Percentiles rank a stretch among this genome's conserved stretches.
Conservation (phyloP, 1,284 basidiomycete species). For the Ceratobasidium papillatum region DNA sequence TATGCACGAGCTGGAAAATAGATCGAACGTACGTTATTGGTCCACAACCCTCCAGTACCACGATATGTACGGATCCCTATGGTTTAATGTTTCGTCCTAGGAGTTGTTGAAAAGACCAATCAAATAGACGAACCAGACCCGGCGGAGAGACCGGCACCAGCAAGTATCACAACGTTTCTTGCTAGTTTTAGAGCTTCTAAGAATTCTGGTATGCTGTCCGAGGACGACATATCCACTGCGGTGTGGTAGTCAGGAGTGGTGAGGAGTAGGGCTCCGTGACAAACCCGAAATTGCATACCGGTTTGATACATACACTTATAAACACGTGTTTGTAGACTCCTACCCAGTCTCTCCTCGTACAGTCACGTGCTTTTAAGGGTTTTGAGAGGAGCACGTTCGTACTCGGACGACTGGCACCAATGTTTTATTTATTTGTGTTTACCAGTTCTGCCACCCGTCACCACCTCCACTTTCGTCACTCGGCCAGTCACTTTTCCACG, state of each 20-base stretch:
- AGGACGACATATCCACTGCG: constrained; percentile 2
- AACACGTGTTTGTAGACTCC: too few relatives aligned
- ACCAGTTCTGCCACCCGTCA: constrained; percentile 1
- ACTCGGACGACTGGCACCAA: constrained; percentile 19
- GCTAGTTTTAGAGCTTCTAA: neutral
- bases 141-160: constrained; percentile 68
- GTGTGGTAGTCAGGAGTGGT: too few relatives aligned
- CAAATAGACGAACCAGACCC: constrained; percentile 58
- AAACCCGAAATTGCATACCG: too few relatives aligned
- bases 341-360: too few relatives aligned
- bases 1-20: neutral
- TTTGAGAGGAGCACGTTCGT: constrained; percentile 1
- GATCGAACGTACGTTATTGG: constrained; percentile 45
- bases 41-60: constrained; percentile 68
- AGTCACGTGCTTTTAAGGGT: too few relatives aligned
- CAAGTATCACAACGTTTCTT: constrained; percentile 62
- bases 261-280: too few relatives aligned
- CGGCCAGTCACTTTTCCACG: neutral
- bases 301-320: too few relatives aligned
- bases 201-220: neutral
- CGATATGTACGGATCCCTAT: constrained; percentile 69
- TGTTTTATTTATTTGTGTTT: constrained; percentile 2
- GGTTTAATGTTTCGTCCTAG: neutral
- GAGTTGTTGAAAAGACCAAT: neutral
- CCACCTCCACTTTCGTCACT: neutral